phyloP scores from a whole-genome alignment of 164 flowering plant genomes.

The Berberis vulgaris region DNA sequence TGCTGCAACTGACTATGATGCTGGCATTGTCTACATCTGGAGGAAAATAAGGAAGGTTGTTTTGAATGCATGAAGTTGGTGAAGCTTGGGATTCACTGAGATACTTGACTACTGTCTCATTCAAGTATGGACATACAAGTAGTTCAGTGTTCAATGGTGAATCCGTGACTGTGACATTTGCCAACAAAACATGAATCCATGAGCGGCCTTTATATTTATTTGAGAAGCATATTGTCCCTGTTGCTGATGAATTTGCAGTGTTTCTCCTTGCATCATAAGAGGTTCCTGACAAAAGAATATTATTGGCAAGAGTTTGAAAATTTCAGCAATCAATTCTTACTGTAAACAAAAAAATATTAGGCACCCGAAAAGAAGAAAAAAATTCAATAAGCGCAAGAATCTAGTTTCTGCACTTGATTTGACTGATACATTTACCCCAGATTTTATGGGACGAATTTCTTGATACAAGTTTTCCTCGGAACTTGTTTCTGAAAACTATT shows the following conservation, averaged over 20 bases:
- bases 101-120: constrained; percentile 6
- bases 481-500: no score
- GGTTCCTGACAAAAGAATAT: constrained; percentile 35
- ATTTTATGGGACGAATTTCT: no score
- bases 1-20: constrained; percentile 13
- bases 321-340: no score
- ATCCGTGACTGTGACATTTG: constrained; percentile 15
- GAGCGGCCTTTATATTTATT: constrained; percentile 20
- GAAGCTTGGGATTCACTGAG: constrained; percentile 12
- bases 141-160: constrained; percentile 15
- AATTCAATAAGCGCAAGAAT: no score
- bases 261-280: constrained; percentile 26
- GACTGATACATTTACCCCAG: no score
- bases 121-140: constrained; percentile 26
- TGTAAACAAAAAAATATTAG: no score
- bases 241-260: constrained; percentile 13
- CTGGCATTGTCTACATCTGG: constrained; percentile 23
- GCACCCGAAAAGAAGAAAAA: no score
- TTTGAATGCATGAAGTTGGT: constrained; percentile 26
- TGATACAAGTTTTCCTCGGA: no score
- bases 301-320: no score
- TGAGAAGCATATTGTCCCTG: constrained; percentile 15
- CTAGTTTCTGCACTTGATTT: no score
- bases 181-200: constrained; percentile 20
- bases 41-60: constrained; percentile 9